Base-by-base conservation (phyloP, 2,329 filamentous ascomycete genomes). In the Paecilomyces formosus region DNA sequence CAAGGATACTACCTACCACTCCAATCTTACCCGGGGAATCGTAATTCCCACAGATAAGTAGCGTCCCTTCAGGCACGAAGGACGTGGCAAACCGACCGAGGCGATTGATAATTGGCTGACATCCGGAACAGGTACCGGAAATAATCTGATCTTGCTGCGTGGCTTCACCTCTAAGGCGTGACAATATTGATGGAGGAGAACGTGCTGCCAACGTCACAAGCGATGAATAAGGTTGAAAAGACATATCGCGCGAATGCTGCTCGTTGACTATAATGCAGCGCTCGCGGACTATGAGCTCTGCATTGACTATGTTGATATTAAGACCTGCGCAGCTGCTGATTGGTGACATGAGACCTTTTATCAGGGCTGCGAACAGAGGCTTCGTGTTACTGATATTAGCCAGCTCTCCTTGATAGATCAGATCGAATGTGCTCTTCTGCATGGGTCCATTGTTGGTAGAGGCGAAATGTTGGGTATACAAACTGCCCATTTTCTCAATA, bases 231-330 rank as follows among this genome's bases (percentile, higher is more conserved):
- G 85, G 83, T 22, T 85, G 80, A n/a, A 83, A 80, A 0, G 80
- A 77, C 21, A 78, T 77, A 57, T 88, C 84, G 7, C 86, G 81
- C 2, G 81, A 83, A 61, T 86, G 86, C 39, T 85, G 85, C 75
- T 93, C 90, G 68, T 87, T 89, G 68, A 94, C 86, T 52, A 87
- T 81, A 61, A 94, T 88, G 2, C 89, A 89, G 64, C 88, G 88
- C 65, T 92, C 88, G 62, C 85, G 87, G 21, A 89, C 89, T 13
- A 92, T 83, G 26, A 92, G 78, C 51, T 85, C 82, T 0, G 89
- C 89, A 67, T 94, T 93, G 65, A 94, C 89, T 60, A 94, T 91
- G 74, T 92, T 93, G 65, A 92, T 86, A 66, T 88, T 87, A 12
- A 84, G 72, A 0, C 82, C 85, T 39, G 87, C 85, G 0, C 81